These are phyloP conservation scores for Lichtheimia ramosa DNA, from an alignment of 371 early-diverging fungal species.

Conservation along the genomic window DNA sequence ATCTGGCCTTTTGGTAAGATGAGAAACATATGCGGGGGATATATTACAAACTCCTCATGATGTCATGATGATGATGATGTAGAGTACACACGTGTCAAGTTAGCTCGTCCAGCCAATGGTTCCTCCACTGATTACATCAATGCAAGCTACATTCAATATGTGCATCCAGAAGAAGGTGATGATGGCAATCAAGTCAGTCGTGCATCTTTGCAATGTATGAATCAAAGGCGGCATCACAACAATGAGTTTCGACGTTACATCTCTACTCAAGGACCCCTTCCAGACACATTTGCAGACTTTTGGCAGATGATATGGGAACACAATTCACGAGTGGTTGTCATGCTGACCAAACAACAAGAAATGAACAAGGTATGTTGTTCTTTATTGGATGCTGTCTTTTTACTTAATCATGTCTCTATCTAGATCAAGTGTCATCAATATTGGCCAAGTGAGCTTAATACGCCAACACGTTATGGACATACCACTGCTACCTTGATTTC, in stretches of 20 bases:
- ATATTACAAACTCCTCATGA: too few species aligned
- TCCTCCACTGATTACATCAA: slow-evolving; percentile 76
- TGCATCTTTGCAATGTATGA: slow-evolving; percentile 21
- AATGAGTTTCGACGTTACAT: slow-evolving; percentile 63
- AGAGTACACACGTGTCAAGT: slow-evolving; percentile 55
- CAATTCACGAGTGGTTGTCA: slow-evolving; percentile 72
- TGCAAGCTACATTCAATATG: slow-evolving; percentile 54
- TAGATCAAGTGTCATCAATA: slow-evolving; percentile 75
- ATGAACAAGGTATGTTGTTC: slow-evolving; percentile 34
- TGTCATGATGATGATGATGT: not conserved
- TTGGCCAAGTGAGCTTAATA: slow-evolving; percentile 59
- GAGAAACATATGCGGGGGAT: not conserved
- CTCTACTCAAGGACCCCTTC: slow-evolving; percentile 88
- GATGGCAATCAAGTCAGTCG: slow-evolving; percentile 4
- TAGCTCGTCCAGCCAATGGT: slow-evolving; percentile 23
- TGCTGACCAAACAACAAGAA: slow-evolving; percentile 88
- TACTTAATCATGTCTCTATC: not conserved
- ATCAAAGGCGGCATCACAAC: not conserved
- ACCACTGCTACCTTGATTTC: slow-evolving; percentile 32
- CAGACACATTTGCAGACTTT: slow-evolving; percentile 82
- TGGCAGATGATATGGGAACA: slow-evolving; percentile 95
- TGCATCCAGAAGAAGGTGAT: slow-evolving; percentile 7
- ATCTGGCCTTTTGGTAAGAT: slow-evolving; percentile 72
- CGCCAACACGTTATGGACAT: slow-evolving; percentile 41
- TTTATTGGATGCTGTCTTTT: too few species aligned